These are phyloP conservation scores for Besnoitia besnoiti DNA, from an alignment of 169 alveolate genomes.

Conservation along the genomic window DNA sequence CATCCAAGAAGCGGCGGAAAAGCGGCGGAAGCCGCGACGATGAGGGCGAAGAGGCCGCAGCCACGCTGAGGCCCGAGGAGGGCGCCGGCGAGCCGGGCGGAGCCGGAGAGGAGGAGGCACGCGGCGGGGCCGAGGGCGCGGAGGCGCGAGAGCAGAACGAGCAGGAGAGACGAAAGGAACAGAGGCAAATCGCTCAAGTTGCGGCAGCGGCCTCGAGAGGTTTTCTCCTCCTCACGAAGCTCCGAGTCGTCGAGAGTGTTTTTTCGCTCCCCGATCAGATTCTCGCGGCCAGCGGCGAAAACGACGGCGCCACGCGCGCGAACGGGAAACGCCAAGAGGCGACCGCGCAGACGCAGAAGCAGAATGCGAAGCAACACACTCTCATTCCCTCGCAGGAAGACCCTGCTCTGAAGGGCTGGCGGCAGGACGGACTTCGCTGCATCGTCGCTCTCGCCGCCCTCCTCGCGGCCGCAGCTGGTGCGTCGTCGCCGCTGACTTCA, in stretches of 20 bases:
- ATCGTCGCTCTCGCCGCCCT: background rate
- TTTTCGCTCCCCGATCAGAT: background rate
- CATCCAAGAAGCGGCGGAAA: background rate
- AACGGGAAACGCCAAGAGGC: background rate
- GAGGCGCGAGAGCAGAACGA: background rate
- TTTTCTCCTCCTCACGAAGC: background rate
- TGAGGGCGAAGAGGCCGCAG: background rate
- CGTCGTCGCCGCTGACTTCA: background rate
- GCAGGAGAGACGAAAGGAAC: background rate
- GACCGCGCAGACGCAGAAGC: background rate
- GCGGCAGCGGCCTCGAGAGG: background rate
- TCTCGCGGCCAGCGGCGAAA: background rate
- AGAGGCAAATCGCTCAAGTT: background rate
- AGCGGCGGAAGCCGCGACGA: background rate
- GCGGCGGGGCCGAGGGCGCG: background rate
- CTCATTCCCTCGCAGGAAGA: background rate
- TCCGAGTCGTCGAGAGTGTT: background rate
- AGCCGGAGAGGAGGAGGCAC: background rate
- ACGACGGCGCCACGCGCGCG: background rate
- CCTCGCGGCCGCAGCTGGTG: background rate
- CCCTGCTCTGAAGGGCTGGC: background rate
- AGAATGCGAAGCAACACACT: background rate
- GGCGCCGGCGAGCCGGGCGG: background rate
- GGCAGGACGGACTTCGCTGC: background rate
- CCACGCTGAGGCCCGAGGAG: background rate